A percentile compares a stretch with the other conserved stretches of the same genome.
These are phyloP conservation scores for Leccinum griseonigrum DNA, from an alignment of 1,284 basidiomycete genomes.

Conservation along the genomic window DNA sequence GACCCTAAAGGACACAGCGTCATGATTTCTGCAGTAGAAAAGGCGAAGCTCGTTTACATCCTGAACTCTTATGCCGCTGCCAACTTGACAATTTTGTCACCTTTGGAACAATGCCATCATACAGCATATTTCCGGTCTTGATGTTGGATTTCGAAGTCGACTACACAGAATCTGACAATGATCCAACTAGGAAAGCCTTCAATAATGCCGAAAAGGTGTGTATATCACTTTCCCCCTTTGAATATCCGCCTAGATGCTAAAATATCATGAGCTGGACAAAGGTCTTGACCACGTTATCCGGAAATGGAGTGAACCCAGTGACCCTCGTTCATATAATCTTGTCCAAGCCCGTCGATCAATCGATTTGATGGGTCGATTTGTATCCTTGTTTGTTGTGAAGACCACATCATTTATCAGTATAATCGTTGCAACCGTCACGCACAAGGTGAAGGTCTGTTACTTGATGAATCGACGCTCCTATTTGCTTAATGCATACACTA, in stretches of 20 bases:
- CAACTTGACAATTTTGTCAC: constrained; percentile 93
- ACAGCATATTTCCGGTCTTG: constrained; percentile 87
- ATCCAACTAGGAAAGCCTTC: constrained; percentile 91
- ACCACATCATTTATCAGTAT: constrained; percentile 95
- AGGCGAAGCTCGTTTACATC: constrained; percentile 94
- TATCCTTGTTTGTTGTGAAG: constrained; percentile 93
- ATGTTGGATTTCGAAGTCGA: constrained; percentile 98
- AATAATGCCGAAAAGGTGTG: constrained; percentile 85
- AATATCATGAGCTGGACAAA: constrained; percentile 95
- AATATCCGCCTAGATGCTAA: constrained; percentile 66
- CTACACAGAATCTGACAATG: constrained; percentile 90
- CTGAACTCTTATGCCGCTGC: constrained; percentile 92
- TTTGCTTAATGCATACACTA: constrained; percentile 8
- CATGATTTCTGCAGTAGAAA: constrained; percentile 88
- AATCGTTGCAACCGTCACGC: constrained; percentile 92
- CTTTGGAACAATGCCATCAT: constrained; percentile 89
- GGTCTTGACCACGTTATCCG: constrained; percentile 95
- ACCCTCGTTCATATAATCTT: constrained; percentile 87
- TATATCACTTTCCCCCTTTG: not conserved
- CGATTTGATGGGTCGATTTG: constrained; percentile 94
- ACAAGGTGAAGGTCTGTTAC: constrained; percentile 89
- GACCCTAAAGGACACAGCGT: constrained; percentile 94
- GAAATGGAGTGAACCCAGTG: constrained; percentile 96
- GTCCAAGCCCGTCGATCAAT: constrained; percentile 89
- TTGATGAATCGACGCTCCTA: not conserved